These are phyloP conservation scores for Brettanomyces custersianus DNA, from an alignment of 805 yeast species.

Conservation along the genomic window DNA sequence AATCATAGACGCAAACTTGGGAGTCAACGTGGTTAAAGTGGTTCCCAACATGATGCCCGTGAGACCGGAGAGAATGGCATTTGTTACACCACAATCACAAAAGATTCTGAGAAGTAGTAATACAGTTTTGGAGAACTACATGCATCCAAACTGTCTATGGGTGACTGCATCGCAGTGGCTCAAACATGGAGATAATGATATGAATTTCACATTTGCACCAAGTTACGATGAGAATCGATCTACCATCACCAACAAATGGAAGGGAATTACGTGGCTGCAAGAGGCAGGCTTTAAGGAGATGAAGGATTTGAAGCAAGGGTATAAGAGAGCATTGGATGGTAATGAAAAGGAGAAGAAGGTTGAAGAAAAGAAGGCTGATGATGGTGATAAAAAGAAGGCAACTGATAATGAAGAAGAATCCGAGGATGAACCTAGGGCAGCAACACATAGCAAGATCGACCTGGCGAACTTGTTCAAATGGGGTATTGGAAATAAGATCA, in stretches of 20 bases:
- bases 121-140: constrained; percentile 43
- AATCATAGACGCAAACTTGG: constrained; percentile 43
- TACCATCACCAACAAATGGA: constrained; percentile 41
- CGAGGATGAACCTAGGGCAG: neutral
- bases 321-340: constrained; percentile 3
- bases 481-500: constrained; percentile 18
- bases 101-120: constrained; percentile 27
- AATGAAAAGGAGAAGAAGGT: constrained; percentile 3
- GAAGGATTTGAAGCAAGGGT: constrained; percentile 10
- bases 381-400: constrained; percentile 1
- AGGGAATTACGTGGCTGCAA: constrained; percentile 45
- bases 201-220: constrained; percentile 54
- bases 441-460: constrained; percentile 14
- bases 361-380: constrained; percentile 5
- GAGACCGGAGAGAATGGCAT: constrained; percentile 34
- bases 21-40: constrained; percentile 57
- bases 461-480: constrained; percentile 20
- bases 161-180: constrained; percentile 63
- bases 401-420: neutral
- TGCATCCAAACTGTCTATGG: constrained; percentile 58
- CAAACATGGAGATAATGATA: constrained; percentile 29
- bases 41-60: constrained; percentile 41
- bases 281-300: constrained; percentile 40
- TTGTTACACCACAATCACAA: constrained; percentile 26
- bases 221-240: constrained; percentile 49